These are phyloP conservation scores for Psilocybe mexicana DNA, from an alignment of 1,284 basidiomycete species.

Conservation along the genomic window DNA sequence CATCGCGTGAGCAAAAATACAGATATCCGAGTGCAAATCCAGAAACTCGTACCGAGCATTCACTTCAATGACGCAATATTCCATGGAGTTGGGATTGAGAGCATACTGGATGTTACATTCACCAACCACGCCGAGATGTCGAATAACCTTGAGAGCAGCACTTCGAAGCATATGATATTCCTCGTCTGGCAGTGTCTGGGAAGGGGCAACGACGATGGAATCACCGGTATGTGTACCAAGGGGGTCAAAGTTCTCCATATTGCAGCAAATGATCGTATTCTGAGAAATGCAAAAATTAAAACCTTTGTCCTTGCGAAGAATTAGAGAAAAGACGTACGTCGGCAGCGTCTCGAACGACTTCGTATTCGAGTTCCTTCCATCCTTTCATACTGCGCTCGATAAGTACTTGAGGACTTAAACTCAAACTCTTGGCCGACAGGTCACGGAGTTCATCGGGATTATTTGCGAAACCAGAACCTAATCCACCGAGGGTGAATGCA, in stretches of 20 bases:
- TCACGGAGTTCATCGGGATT: slow-evolving; percentile 95
- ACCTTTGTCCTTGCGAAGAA: background rate
- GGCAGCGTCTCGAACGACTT: slow-evolving; percentile 96
- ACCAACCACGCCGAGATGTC: slow-evolving; percentile 97
- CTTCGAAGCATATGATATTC: slow-evolving; percentile 99
- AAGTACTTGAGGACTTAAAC: slow-evolving; percentile 92
- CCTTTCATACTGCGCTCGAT: slow-evolving; percentile 99
- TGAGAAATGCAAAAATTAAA: slow-evolving; percentile 28
- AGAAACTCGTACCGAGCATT: slow-evolving; percentile 74
- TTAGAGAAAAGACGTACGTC: slow-evolving; percentile 61
- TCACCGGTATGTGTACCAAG: slow-evolving; percentile 99
- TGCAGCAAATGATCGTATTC: slow-evolving; percentile 96
- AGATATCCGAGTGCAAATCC: background rate
- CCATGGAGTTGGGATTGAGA: slow-evolving; percentile 87
- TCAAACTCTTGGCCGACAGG: slow-evolving; percentile 89
- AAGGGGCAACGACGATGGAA: slow-evolving; percentile 99
- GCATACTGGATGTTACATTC: slow-evolving; percentile 99
- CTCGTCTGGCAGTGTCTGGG: slow-evolving; percentile 95
- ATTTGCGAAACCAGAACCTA: slow-evolving; percentile 98
- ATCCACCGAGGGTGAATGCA: slow-evolving; percentile 97
- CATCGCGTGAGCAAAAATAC: background rate
- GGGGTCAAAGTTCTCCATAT: slow-evolving; percentile 99
- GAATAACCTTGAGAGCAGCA: slow-evolving; percentile 96
- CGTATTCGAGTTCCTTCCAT: slow-evolving; percentile 99
- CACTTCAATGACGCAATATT: slow-evolving; percentile 99